Conservation (phyloP, 1,284 basidiomycete species). For the Wallemia ichthyophaga region DNA sequence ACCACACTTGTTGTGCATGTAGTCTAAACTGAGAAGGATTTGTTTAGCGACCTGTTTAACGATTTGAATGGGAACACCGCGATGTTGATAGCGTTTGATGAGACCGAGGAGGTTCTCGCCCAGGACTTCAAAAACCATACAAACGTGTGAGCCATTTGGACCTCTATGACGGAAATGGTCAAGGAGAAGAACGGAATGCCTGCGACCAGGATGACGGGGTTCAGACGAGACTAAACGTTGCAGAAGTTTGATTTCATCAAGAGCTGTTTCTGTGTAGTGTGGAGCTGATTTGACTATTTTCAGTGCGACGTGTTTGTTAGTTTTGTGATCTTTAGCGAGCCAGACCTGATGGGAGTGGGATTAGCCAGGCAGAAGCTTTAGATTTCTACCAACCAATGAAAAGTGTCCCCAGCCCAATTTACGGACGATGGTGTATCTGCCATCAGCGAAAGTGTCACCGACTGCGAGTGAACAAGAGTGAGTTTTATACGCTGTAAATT, state of each 20-base stretch:
- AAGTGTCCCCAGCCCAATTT: constrained; percentile 99
- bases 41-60: constrained; percentile 95
- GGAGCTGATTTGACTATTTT: constrained; percentile 96
- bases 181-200: constrained; percentile 76
- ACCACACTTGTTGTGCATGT: constrained; percentile 86
- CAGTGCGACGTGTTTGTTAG: constrained; percentile 84
- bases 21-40: constrained; percentile 76
- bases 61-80: constrained; percentile 71
- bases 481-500: constrained; percentile 90
- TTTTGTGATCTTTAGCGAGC: constrained; percentile 54
- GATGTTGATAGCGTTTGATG: constrained; percentile 82
- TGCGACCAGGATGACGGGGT: constrained; percentile 35
- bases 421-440: constrained; percentile 62
- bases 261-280: constrained; percentile 85
- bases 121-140: constrained; percentile 98
- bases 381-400: too few relatives aligned
- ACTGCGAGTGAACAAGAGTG: constrained; percentile 24
- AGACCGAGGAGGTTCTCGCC: constrained; percentile 93
- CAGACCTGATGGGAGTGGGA: constrained; percentile 45
- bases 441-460: constrained; percentile 67
- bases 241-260: constrained; percentile 94
- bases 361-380: constrained; percentile 4
- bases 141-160: constrained; percentile 86
- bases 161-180: constrained; percentile 93
- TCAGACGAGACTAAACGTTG: constrained; percentile 74